Conservation (phyloP, 495 filamentous ascomycete species). For the Emericellopsis terricola region DNA sequence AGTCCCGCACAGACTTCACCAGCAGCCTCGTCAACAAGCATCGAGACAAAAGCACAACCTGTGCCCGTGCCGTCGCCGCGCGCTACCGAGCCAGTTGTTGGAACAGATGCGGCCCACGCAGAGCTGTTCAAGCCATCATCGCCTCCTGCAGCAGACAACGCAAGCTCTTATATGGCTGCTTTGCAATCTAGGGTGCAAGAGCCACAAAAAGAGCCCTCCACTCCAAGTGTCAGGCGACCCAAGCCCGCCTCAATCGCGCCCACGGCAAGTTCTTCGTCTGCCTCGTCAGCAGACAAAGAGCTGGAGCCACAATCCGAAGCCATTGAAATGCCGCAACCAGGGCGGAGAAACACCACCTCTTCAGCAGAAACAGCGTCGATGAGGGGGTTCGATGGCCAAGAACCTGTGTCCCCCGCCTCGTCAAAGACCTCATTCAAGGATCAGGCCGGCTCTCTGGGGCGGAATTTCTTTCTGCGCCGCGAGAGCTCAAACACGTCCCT, state of each 20-base stretch:
- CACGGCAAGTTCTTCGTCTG: conserved; percentile 32
- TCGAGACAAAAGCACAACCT: conserved; percentile 14
- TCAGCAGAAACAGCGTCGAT: conserved; percentile 15
- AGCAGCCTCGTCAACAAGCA: conserved; percentile 18
- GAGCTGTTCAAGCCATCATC: conserved; percentile 12
- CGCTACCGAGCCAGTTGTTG: conserved; percentile 14
- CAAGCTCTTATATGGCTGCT: conserved; percentile 43
- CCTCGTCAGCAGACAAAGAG: conserved; percentile 11
- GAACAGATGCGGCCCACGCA: conserved; percentile 12
- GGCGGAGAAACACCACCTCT: conserved; percentile 16
- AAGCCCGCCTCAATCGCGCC: too few relatives aligned
- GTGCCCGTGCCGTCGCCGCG: conserved; percentile 15
- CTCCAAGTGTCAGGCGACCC: too few relatives aligned
- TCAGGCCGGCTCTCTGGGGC: conserved; percentile 15
- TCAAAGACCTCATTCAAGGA: conserved; percentile 17
- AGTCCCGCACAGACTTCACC: conserved; percentile 7
- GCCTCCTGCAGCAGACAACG: conserved; percentile 29
- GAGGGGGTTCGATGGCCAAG: conserved; percentile 1
- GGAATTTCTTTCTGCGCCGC: conserved; percentile 20
- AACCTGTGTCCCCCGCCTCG: conserved; percentile 12
- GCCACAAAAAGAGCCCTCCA: too few relatives aligned
- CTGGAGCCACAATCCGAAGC: conserved; percentile 9
- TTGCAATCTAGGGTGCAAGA: conserved; percentile 44
- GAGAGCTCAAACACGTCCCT: conserved; percentile 10
- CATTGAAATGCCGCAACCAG: conserved; percentile 5